Percentiles rank a stretch among this genome's conserved stretches.
Evolutionary conservation across 768 basidiomycete species (phyloP).

Genomic region (Tulasnella sp.): DNA sequence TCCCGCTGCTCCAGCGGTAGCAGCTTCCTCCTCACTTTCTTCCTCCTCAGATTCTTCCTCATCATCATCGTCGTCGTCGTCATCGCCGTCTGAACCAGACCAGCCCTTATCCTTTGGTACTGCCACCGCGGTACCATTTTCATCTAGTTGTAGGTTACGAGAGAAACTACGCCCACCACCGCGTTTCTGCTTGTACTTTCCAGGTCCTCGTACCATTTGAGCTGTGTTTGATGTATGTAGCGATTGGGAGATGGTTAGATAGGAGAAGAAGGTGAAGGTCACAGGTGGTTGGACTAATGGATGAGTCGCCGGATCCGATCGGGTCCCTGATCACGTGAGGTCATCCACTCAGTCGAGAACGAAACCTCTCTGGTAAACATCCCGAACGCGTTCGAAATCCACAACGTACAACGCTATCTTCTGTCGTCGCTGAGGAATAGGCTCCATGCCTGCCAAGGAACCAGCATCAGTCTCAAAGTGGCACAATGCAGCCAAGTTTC

Average conservation of each 20-base stretch:
- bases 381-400: neutral
- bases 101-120: constrained; percentile 24
- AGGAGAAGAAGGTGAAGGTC: neutral
- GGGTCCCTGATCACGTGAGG: neutral
- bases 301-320: neutral
- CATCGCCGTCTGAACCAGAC: constrained; percentile 21
- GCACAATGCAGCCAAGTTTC: constrained; percentile 11
- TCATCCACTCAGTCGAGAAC: neutral
- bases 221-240: neutral
- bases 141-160: constrained; percentile 54
- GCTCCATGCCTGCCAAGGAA: neutral
- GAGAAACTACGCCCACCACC: constrained; percentile 77
- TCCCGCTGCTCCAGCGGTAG: constrained; percentile 24
- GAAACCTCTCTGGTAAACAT: neutral
- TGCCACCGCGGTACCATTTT: constrained; percentile 43
- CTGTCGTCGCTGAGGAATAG: neutral
- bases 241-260: neutral
- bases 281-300: neutral
- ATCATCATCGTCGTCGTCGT: constrained; percentile 31
- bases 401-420: neutral
- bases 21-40: constrained; percentile 36
- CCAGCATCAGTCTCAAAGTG: constrained; percentile 9
- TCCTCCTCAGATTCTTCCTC: constrained; percentile 36
- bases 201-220: constrained; percentile 29
- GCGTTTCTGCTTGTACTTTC: constrained; percentile 77